Evolutionary conservation across 1,139 yeast species (phyloP), one percentile per base, ranked within the genome.

Genomic region (Taiozyma sp.): DNA sequence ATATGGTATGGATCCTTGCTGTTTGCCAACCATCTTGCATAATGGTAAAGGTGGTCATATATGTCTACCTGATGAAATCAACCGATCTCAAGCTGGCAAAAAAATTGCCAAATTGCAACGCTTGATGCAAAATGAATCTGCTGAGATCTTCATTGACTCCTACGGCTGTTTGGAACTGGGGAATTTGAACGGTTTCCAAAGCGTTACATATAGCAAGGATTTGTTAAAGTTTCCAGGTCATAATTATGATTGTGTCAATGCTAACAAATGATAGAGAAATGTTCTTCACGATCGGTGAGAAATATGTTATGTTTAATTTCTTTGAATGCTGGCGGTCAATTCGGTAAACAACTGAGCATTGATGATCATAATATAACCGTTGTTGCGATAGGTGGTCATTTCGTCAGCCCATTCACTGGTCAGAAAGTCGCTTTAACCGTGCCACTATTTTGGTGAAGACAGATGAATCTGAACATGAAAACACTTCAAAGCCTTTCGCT

Each of bases 381-480:
- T 24, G 78, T 84, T 39, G 91, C 84, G 63, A 81, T 86, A 30
- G 96, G 87, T 66, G 91, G 93, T 54, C 73, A 84, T n/a, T 74
- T 71, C 49, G 82, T 84, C n/a, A 76, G 81, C 58, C 83, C 82
- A 5, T 70, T 74, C 49, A 70, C 67, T 12, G 82, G 85, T 34
- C 80, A 78, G 48, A 72, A 80, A 62, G 57, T 87, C 42, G 80
- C 81, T 55, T 68, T 87, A 38, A 88, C 70, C 76, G 96, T 61
- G 86, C 85, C 65, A 79, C 86, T 6, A 81, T 81, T 2, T 66
- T 82, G 53, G 60, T 84, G 27, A 70, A 68, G 40, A 76, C 83
- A 23, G 76, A 76, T 64, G 52, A 51, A 16, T 41, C 47, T 7
- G 48, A 41, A 9, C 52, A 57, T 8, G 47, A 52, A 34, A 61